Evolutionary conservation across 1,139 yeast genomes (phyloP).

Genomic region (Protomyces inouyei): DNA sequence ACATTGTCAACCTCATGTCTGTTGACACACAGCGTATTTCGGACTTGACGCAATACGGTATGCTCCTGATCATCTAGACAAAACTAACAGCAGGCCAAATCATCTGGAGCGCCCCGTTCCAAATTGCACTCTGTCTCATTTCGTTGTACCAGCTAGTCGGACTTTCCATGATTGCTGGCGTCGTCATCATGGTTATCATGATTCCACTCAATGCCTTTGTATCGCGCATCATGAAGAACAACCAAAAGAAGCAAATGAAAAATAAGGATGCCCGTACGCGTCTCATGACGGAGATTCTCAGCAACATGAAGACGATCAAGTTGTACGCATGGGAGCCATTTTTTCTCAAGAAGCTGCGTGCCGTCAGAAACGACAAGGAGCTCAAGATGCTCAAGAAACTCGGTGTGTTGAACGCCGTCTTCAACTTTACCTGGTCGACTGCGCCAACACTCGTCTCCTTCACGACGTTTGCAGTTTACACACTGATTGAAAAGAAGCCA

Average conservation of each 20-base stretch:
- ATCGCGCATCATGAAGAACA: slow-evolving; percentile 65
- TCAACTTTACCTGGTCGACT: slow-evolving; percentile 74
- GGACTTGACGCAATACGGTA: slow-evolving; percentile 75
- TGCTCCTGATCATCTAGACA: neutral
- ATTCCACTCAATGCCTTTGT: slow-evolving; percentile 76
- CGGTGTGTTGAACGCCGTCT: slow-evolving; percentile 70
- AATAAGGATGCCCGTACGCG: slow-evolving; percentile 66
- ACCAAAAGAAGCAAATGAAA: slow-evolving; percentile 72
- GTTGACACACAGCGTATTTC: slow-evolving; percentile 94
- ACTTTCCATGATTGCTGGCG: slow-evolving; percentile 96
- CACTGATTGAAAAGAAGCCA: slow-evolving; percentile 58
- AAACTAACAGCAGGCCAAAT: slow-evolving; percentile 45
- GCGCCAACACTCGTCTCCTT: slow-evolving; percentile 91
- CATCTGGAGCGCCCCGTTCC: slow-evolving; percentile 96
- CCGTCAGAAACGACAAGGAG: slow-evolving; percentile 87
- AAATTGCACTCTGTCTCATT: slow-evolving; percentile 69
- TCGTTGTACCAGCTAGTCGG: slow-evolving; percentile 76
- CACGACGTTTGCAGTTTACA: slow-evolving; percentile 82
- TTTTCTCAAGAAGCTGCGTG: slow-evolving; percentile 62
- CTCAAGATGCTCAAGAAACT: slow-evolving; percentile 68
- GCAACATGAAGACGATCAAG: slow-evolving; percentile 86
- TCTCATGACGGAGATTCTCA: slow-evolving; percentile 76
- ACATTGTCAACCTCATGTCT: slow-evolving; percentile 72
- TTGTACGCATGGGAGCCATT: slow-evolving; percentile 95
- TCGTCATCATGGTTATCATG: slow-evolving; percentile 71